These are phyloP conservation scores for Phytophthora pistaciae DNA, from an alignment of 352 stramenopile species.

Conservation along the genomic window DNA sequence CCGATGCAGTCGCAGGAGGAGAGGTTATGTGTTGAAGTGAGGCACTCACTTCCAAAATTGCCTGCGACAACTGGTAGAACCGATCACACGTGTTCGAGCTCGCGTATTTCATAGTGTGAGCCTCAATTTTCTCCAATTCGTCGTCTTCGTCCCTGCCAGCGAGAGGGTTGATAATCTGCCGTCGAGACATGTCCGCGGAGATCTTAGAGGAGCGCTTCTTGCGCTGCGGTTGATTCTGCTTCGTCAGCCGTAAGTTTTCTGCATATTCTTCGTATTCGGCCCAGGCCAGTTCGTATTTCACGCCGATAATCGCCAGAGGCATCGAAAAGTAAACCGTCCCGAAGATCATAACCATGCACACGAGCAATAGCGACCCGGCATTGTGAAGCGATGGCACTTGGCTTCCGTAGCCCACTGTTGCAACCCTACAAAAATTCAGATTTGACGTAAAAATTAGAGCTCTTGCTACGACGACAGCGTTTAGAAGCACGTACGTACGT, in stretches of 20 bases:
- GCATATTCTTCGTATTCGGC: conserved; percentile 32
- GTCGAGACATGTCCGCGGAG: conserved; percentile 3
- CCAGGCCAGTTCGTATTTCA: conserved; percentile 61
- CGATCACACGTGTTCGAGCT: conserved; percentile 45
- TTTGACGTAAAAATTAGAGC: too few relatives aligned
- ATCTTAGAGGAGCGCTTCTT: conserved; percentile 13
- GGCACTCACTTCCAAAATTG: conserved; percentile 27
- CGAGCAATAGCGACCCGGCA: conserved; percentile 38
- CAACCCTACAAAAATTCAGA: conserved; percentile 34
- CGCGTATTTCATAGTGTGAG: conserved; percentile 26
- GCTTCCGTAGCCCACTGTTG: conserved; percentile 63
- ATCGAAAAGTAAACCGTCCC: conserved; percentile 62
- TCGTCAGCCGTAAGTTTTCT: conserved; percentile 1
- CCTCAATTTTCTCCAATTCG: conserved; percentile 42
- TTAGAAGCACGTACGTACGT: conserved; percentile 40
- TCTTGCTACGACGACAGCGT: too few relatives aligned
- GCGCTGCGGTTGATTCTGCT: background rate
- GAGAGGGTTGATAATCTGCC: conserved; percentile 11
- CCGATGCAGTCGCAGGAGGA: background rate
- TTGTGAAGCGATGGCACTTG: conserved; percentile 61
- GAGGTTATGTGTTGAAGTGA: conserved; percentile 20
- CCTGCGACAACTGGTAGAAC: conserved; percentile 48
- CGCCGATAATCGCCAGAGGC: conserved; percentile 64
- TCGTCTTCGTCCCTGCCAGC: conserved; percentile 22
- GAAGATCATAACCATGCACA: conserved; percentile 65